Evolutionary conservation across 2,329 filamentous ascomycete genomes (phyloP), one percentile per base, ranked within the genome.

Genomic region (Phyllosticta capitalensis): DNA sequence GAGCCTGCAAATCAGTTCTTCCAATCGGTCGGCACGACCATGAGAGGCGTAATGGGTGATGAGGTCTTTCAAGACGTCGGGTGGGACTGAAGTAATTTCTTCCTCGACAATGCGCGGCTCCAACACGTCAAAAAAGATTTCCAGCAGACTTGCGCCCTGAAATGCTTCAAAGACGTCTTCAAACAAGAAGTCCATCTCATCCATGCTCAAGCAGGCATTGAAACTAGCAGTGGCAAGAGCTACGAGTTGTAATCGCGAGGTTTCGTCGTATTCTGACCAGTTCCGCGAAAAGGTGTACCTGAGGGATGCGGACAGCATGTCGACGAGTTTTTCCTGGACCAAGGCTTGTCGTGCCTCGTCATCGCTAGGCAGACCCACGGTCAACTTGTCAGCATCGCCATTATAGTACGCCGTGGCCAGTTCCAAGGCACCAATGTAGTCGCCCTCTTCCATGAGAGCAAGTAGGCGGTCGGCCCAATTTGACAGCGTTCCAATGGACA

Each of bases 401-500:
- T 85, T 87, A 70, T 95, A 97, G 73, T 97, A 99, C 0, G 88
- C 88, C 0, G 91, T 95, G 9, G 92, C 95, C 61, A 99, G 80
- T 64, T 87, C 83, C 62, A 99, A 96, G 1, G 94, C 92, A 12
- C 85, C 88, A 64, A 99, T 88, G 68, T 95, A 96, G 72, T 97
- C 91, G n/a, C 94, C 94, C 60, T 91, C 84, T 71, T 97, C 92
- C 89, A 99, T 96, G 65, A 97, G 79, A 0, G 92, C 92, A 64
- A 96, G 85, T 19, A 99, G 78, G 49, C 94, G 82, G 72, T 99
- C 94, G 2, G 94, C 92, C 94, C 94, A 99, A 66, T 99, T 99
- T 0, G 94, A 97, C 33, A 99, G 75, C 4, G 88, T 89, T 1
- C 94, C 94, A 54, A 97, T 89, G 0, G 90, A 90, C 49, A 96